Base-by-base conservation (phyloP, 2,329 filamentous ascomycete species). In the Polychaeton citri region DNA sequence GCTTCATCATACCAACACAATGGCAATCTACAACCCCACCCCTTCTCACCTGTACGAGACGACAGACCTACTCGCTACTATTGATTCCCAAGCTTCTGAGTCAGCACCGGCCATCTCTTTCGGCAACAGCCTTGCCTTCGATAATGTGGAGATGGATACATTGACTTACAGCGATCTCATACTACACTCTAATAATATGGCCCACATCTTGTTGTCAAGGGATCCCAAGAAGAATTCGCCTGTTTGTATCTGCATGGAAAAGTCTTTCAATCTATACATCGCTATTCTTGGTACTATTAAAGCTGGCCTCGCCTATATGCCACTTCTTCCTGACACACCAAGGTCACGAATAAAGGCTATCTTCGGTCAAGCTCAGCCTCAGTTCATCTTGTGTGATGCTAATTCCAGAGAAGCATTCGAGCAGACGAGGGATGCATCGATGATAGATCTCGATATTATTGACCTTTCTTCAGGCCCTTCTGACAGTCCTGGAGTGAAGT, bases 211-310 rank as follows among this genome's bases (percentile, higher is more conserved):
- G 6, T 42, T 55, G 1, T 56, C 65, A 1, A 71, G 76, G 6
- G 65, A 74, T 12, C 24, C 15, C 12, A 15, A 28, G 3, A 10
- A 7, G 3, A 28, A 28, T 10, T 12, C 12, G 15, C 60, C 83
- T 7, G 64, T 92, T n/a, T 77, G 76, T 21, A 71, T 93, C 31
- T 65, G 79, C 32, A 78, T 92, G 71, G 73, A 87, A 16, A 92
- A 90, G 52, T 87, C 79, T 0, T 55, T 75, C 1, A 57, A 75
- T 18, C 60, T 92, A 1, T 93, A 93, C 50, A 65, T 77, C 19
- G 69, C 76, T 0, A 82, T 93, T 18, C 63, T 94, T 19, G 85
- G 75, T 1, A 70, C 79, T 16, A 57, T 84, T 20, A 92, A 92
- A 49, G 63, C 74, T 4, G 83, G 84, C 6, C 78, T 76, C 48